Conservation (phyloP, 2,329 filamentous ascomycete genomes). For the Curvularia spicifera region DNA sequence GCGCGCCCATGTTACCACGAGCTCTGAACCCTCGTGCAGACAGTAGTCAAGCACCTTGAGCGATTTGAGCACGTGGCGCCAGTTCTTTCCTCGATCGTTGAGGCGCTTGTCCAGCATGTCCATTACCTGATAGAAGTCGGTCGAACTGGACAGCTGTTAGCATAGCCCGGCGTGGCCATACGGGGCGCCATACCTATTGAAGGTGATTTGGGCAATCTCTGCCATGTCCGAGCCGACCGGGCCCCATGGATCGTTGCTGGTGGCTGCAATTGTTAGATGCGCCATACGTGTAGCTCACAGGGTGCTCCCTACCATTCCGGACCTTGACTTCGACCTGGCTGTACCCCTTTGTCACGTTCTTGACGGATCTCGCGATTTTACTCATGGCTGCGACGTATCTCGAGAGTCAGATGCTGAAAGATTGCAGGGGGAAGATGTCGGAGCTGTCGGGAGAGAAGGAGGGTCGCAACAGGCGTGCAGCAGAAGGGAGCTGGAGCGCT, state of each 20-base stretch:
- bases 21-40: slow-evolving; percentile 93
- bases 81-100: slow-evolving; percentile 99
- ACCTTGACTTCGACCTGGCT: slow-evolving; percentile 97
- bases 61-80: slow-evolving; percentile 96
- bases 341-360: slow-evolving; percentile 99
- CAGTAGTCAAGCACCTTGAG: slow-evolving; percentile 98
- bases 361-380: slow-evolving; percentile 95
- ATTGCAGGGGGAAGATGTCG: slow-evolving; percentile 3
- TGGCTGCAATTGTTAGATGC: slow-evolving; percentile 66
- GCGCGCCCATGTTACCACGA: slow-evolving; percentile 96
- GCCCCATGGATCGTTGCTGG: slow-evolving; percentile 98
- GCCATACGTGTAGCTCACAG: slow-evolving; percentile 2
- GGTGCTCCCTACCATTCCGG: slow-evolving; percentile 43
- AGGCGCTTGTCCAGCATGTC: slow-evolving; percentile 99
- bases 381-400: slow-evolving; percentile 69
- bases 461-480: slow-evolving; percentile 17
- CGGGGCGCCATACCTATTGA: slow-evolving; percentile 77
- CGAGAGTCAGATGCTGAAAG: background rate
- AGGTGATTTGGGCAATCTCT: slow-evolving; percentile 97
- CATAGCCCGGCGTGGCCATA: slow-evolving; percentile 16
- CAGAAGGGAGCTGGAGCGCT: slow-evolving; percentile 14
- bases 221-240: slow-evolving; percentile 98
- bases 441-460: slow-evolving; percentile 14
- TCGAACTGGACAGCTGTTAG: slow-evolving; percentile 67
- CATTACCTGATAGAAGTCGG: slow-evolving; percentile 99